These are phyloP conservation scores for Microdochium nivale DNA, from an alignment of 2,329 filamentous ascomycete species.

Conservation along the genomic window DNA sequence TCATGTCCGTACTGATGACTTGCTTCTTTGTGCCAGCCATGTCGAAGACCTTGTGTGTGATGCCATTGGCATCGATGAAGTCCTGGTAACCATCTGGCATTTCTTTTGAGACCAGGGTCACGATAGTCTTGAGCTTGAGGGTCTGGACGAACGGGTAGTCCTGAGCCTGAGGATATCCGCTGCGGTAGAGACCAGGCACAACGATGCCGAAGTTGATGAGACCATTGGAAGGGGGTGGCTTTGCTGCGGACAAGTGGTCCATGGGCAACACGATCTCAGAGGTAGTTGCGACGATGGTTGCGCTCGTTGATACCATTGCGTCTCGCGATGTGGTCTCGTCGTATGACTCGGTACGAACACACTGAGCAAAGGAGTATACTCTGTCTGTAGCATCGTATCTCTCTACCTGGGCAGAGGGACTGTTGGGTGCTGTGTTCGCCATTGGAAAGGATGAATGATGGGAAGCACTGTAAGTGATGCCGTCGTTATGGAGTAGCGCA, in stretches of 20 bases:
- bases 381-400: not conserved
- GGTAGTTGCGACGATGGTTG: constrained; percentile 45
- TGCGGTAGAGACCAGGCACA: constrained; percentile 67
- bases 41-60: constrained; percentile 65
- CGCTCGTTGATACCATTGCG: constrained; percentile 65
- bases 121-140: constrained; percentile 68
- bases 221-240: constrained; percentile 36
- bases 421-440: too few relatives aligned
- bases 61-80: constrained; percentile 60
- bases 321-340: constrained; percentile 38
- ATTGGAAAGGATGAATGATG: too few relatives aligned
- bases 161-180: constrained; percentile 65
- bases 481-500: too few relatives aligned
- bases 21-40: constrained; percentile 87
- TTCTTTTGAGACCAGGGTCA: constrained; percentile 60
- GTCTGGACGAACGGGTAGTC: constrained; percentile 63
- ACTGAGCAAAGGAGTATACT: not conserved
- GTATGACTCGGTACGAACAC: not conserved
- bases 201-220: constrained; percentile 71
- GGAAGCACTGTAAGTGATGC: too few relatives aligned
- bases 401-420: too few relatives aligned
- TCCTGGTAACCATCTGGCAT: constrained; percentile 39
- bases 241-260: constrained; percentile 42
- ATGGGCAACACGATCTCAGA: constrained; percentile 44
- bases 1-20: constrained; percentile 55